Percentiles rank a stretch among this genome's conserved stretches.
These are phyloP conservation scores for Warburgia ugandensis DNA, from an alignment of 164 flowering plant species.

Conservation along the genomic window DNA sequence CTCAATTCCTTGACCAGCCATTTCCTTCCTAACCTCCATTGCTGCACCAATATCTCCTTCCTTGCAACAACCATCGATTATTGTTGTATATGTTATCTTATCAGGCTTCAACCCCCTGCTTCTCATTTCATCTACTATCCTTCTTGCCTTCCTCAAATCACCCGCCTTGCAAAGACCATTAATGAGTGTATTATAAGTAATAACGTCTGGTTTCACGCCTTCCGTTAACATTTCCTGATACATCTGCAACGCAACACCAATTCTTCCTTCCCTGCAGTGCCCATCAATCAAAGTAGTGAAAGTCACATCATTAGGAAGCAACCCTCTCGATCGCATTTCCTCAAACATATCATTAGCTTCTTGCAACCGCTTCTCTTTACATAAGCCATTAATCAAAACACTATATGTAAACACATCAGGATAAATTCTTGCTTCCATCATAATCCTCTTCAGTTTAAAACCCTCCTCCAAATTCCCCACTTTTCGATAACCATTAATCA, in stretches of 20 bases:
- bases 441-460: slow-evolving; percentile 42
- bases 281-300: slow-evolving; percentile 75
- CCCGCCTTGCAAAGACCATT: slow-evolving; percentile 69
- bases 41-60: slow-evolving; percentile 65
- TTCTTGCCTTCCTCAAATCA: slow-evolving; percentile 38
- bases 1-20: slow-evolving; percentile 44
- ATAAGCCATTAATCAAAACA: slow-evolving; percentile 54
- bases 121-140: slow-evolving; percentile 46
- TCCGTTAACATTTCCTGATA: slow-evolving; percentile 45
- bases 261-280: slow-evolving; percentile 46
- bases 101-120: slow-evolving; percentile 49
- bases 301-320: slow-evolving; percentile 54
- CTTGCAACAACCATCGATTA: slow-evolving; percentile 67
- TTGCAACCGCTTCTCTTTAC: slow-evolving; percentile 43
- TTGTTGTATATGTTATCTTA: slow-evolving; percentile 67
- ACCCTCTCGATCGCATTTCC: slow-evolving; percentile 45
- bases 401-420: slow-evolving; percentile 74
- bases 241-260: slow-evolving; percentile 38
- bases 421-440: slow-evolving; percentile 31
- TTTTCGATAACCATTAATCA: slow-evolving; percentile 66
- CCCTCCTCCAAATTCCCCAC: slow-evolving; percentile 45
- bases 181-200: slow-evolving; percentile 56
- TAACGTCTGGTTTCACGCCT: slow-evolving; percentile 51
- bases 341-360: slow-evolving; percentile 45
- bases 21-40: slow-evolving; percentile 37